Conservation (phyloP, 2,329 filamentous ascomycete species). For the Claviceps sp. region DNA sequence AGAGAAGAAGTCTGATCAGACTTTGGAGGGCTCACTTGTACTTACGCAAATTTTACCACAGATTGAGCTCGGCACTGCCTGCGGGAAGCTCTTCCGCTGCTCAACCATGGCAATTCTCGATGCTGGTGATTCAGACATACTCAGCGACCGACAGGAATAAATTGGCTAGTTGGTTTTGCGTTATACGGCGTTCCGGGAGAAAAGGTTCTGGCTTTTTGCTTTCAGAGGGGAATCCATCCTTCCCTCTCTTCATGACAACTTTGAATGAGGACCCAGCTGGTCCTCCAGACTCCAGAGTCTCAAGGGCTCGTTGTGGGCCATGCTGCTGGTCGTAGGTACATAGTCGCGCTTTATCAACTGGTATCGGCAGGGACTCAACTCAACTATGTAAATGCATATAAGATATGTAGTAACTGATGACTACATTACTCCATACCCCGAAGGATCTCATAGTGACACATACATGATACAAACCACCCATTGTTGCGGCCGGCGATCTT, state of each 20-base stretch:
- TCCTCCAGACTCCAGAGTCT: neutral
- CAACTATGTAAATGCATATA: constrained; percentile 3
- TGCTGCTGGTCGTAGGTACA: constrained; percentile 5
- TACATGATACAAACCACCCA: too few species aligned
- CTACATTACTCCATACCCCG: constrained; percentile 4
- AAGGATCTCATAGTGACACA: too few species aligned
- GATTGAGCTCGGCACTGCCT: constrained; percentile 97
- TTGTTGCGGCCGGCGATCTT: too few species aligned
- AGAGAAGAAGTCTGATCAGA: constrained; percentile 79
- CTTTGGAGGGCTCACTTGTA: constrained; percentile 74
- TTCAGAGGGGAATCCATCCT: constrained; percentile 16
- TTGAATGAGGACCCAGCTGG: constrained; percentile 11
- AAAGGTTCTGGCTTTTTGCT: constrained; percentile 15
- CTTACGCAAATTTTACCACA: constrained; percentile 44
- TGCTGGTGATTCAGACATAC: constrained; percentile 96
- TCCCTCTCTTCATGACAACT: constrained; percentile 5
- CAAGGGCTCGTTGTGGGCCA: constrained; percentile 7
- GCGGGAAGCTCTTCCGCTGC: constrained; percentile 98
- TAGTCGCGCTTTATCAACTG: neutral
- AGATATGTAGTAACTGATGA: constrained; percentile 8
- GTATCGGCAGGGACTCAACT: constrained; percentile 6
- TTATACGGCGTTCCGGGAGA: constrained; percentile 32
- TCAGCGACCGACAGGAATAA: constrained; percentile 61
- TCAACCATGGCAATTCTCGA: constrained; percentile 95
- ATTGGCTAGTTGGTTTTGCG: constrained; percentile 11